Conservation (phyloP, 495 filamentous ascomycete genomes). For the Hypoxylon intermedium region DNA sequence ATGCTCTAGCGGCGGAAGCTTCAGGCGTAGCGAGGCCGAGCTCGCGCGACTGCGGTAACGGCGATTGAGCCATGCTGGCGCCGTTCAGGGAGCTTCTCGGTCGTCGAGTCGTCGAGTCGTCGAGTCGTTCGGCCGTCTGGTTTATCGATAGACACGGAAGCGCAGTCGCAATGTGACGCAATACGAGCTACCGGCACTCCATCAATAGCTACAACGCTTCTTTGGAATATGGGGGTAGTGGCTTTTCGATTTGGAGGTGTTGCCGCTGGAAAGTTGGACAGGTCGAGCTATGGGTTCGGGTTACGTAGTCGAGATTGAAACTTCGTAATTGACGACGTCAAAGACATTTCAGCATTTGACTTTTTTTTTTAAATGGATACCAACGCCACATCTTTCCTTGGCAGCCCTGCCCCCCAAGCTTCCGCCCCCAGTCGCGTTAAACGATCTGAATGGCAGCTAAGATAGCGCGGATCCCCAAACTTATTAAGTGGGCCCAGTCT, state of each 20-base stretch:
- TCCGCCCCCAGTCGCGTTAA: conserved; percentile 20
- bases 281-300: not conserved
- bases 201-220: conserved; percentile 13
- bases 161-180: conserved; percentile 2
- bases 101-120: not conserved
- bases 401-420: too few relatives aligned
- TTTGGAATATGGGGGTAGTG: too few relatives aligned
- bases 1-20: conserved; percentile 42
- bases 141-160: not conserved
- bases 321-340: conserved; percentile 19
- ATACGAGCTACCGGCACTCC: conserved; percentile 22
- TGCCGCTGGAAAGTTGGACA: not conserved
- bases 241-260: too few relatives aligned
- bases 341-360: conserved; percentile 18
- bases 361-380: conserved; percentile 36
- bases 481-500: conserved; percentile 30
- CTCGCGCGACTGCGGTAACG: conserved; percentile 66
- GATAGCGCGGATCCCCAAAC: conserved; percentile 18
- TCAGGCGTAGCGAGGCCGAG: conserved; percentile 64
- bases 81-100: conserved; percentile 1
- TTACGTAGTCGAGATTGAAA: not conserved
- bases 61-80: conserved; percentile 34
- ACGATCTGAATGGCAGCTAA: not conserved
- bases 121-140: not conserved
- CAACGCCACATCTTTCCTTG: conserved; percentile 27